Base-by-base conservation (phyloP, 1,284 basidiomycete species). In the Tilletia caries region DNA sequence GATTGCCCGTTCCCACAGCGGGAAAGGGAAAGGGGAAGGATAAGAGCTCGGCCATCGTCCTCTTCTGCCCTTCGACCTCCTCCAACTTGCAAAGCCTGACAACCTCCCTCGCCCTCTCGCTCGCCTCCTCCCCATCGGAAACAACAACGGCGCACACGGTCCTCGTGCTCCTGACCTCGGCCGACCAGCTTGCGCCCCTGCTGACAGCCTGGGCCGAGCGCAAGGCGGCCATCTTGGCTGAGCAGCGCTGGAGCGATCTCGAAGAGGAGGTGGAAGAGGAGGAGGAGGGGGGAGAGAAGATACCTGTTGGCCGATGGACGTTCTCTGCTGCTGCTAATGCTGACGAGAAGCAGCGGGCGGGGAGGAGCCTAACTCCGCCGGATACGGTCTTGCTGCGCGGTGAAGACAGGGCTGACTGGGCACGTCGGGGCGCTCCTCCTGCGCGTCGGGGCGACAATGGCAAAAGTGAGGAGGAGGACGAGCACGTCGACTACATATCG, bases 161-260 rank as follows among this genome's bases (percentile, higher is more conserved):
- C 25, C 54, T 58, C 25, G 54, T 32, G n/a, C 54, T 58, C 3
- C 54, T 58, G n/a, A 32, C 54, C 54, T 58, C 54, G 1, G 25
- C 23, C 23, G 54, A 58, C 54, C 54, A 58, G 54, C 54, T 58
- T 8, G 25, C 54, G 1, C 54, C 54, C 5, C 29, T 58, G 2
- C 54, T 58, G 1, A 58, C 54, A 27, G 54, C 54, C 54, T 58
- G 54, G 54, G 54, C 54, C 5, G 25, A 58, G 54, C 54, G 27
- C 23, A 58, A 58, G 29, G 54, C 54, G 3, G 54, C 54, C 3
- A 58, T 58, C 54, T 20, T 23, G 54, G 25, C 25, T 18, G 54
- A 58, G 54, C 8, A 58, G 29, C 54, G 54, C 10, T 20, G 25
- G 54, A 20, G 10, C n/a, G 54, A 58, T 27, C 54, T 58, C 12